Evolutionary conservation across 1,284 basidiomycete genomes (phyloP).

Genomic region (Cryptococcus neoformans): DNA sequence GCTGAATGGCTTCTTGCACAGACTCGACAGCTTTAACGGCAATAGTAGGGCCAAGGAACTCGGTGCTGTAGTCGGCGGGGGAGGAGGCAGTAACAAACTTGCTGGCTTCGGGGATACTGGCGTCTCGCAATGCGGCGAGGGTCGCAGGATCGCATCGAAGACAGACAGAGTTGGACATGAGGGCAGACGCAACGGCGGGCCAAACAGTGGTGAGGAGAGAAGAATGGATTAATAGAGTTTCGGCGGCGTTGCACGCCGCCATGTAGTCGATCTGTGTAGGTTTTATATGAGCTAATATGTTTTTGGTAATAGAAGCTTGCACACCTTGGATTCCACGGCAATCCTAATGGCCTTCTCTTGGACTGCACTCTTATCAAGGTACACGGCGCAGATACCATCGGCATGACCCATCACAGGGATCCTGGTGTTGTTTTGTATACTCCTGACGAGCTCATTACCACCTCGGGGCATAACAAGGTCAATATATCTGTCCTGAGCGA

Average conservation of each 20-base stretch:
- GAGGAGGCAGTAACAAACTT: conserved; percentile 58
- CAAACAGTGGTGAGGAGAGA: conserved; percentile 68
- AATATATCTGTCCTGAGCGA: conserved; percentile 86
- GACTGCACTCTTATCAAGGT: conserved; percentile 79
- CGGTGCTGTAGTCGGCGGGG: conserved; percentile 71
- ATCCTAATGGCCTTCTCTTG: conserved; percentile 73
- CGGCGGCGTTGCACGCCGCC: conserved; percentile 91
- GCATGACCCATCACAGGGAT: conserved; percentile 99
- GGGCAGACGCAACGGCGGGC: conserved; percentile 70
- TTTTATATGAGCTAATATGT: neutral
- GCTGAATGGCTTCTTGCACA: conserved; percentile 69
- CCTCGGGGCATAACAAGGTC: conserved; percentile 97
- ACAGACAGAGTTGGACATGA: conserved; percentile 67
- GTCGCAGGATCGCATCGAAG: conserved; percentile 74
- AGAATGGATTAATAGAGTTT: conserved; percentile 84
- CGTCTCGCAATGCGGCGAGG: conserved; percentile 52
- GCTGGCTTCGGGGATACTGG: conserved; percentile 44
- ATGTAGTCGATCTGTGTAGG: conserved; percentile 77
- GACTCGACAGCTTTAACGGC: conserved; percentile 74
- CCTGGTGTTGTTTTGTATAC: conserved; percentile 83
- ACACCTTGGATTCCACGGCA: conserved; percentile 86
- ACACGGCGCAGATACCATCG: conserved; percentile 89
- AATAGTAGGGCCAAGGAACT: conserved; percentile 80
- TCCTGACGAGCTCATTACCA: conserved; percentile 83
- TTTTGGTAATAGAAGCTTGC: conserved; percentile 11